Base-by-base conservation (phyloP, 2,329 filamentous ascomycete species). In the Knufia fluminis region DNA sequence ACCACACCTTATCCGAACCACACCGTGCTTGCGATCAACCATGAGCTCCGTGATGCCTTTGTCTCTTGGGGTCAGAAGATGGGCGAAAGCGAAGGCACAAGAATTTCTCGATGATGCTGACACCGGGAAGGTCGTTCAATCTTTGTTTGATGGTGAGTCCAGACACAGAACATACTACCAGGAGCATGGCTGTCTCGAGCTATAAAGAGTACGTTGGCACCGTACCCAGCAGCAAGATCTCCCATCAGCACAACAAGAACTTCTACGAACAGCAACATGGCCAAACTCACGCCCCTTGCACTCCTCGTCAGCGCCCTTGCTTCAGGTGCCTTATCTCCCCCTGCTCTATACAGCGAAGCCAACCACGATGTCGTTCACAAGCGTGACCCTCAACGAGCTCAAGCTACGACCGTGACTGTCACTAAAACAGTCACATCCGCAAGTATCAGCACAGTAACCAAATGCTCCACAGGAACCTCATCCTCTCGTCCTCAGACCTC, bases 51-150 rank as follows among this genome's bases (percentile, higher is more conserved):
- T 12, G 28, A 40, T 40, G 45, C 12, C 45, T 17, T 40, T 17
- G 12, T 36, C 4, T 3, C 20, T 35, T 8, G 23, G 35, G 12
- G 12, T 31, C 33, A 48, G 45, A 22, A 28, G 17, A 31, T 28
- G 45, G 45, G 19, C 24, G 9, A 48, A 19, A 35, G 45, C 39
- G 9, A 28, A 28, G 14, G 22, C 22, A 10, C 45, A 40, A 40
- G 35, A 10, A 7, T 22, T 48, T 19, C 20, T 31, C 16, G 23
- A 40, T 9, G n/a, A 48, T 19, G 28, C 19, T 31, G 12, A 40
- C 20, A 28, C 20, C 14, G 12, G 22, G 8, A 26, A 12, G 19
- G n/a, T 24, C 12, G 22, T 10, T 8, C 17, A 6, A 8, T 19
- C 14, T 6, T 24, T 19, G 8, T 28, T 43, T 17, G n/a, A 43